A percentile compares a stretch with the other conserved stretches of the same genome.
Conservation (phyloP, 2,329 filamentous ascomycete genomes). For the Penicillium sp. region DNA sequence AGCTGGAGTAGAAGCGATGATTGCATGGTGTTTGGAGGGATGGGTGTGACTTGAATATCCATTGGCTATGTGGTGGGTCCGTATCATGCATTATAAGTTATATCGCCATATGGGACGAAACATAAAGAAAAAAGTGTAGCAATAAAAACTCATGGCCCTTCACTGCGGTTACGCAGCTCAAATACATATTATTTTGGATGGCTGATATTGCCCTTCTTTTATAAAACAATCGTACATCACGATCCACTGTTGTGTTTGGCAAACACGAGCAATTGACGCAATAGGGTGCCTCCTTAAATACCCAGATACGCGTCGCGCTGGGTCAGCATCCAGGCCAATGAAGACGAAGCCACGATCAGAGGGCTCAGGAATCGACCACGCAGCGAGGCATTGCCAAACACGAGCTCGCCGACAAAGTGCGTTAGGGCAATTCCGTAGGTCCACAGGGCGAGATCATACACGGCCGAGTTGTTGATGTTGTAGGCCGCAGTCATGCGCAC, state of each 20-base stretch:
- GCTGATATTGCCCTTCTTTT: no score
- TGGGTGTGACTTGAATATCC: neutral
- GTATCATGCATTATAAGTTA: neutral
- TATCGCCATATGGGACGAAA: neutral
- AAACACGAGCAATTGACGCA: neutral
- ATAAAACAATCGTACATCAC: neutral
- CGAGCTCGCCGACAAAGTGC: slow-evolving; percentile 79
- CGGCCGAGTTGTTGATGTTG: slow-evolving; percentile 70
- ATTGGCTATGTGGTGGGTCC: neutral
- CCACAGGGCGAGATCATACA: slow-evolving; percentile 81
- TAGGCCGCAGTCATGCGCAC: slow-evolving; percentile 84
- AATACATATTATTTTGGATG: neutral
- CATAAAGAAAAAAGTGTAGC: neutral
- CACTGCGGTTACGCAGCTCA: neutral
- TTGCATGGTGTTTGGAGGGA: neutral
- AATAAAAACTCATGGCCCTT: neutral
- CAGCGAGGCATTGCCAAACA: slow-evolving; percentile 76
- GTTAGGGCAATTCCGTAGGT: slow-evolving; percentile 77
- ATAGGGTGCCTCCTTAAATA: slow-evolving; percentile 11
- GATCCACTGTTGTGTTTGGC: neutral
- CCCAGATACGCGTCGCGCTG: slow-evolving; percentile 55
- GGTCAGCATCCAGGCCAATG: slow-evolving; percentile 64
- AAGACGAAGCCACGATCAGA: slow-evolving; percentile 60
- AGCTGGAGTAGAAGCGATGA: slow-evolving; percentile 38
- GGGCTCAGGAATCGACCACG: slow-evolving; percentile 63